Evolutionary conservation across 352 stramenopile genomes (phyloP), one percentile per base, ranked within the genome.

Genomic region (Pythium phragmitis): DNA sequence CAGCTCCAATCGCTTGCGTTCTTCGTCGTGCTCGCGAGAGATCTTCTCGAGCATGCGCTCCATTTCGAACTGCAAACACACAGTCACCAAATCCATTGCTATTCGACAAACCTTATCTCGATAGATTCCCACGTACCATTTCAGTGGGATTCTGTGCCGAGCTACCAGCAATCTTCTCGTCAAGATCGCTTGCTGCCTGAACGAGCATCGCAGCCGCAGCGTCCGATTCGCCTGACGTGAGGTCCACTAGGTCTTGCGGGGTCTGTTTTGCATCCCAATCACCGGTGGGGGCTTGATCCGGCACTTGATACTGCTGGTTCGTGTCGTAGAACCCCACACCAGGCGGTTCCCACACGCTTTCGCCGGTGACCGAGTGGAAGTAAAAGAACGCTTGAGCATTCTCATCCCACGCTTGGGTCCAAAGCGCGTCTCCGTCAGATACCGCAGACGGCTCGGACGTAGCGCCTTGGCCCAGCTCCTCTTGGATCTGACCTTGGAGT

Each of bases 331-430:
- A 93, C 17, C 84, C 84, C n/a, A 70, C 63, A 23, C 56, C 33
- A 8, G 84, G 84, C 0, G 75, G 63, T 16, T 91, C 77, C 84
- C 84, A 93, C 33, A 79, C 69, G 43, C 80, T 89, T 52, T 87
- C 80, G 0, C 71, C 68, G 0, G 72, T 85, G 26, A 80, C 53
- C 0, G 79, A 86, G 52, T 91, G 79, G 45, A 83, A 62, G 60
- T 91, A 93, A 54, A 88, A 93, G 23, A 78, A 87, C 23, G 77
- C 64, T 48, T 83, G 60, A 3, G 82, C 77, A 3, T 48, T 57
- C 17, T 90, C 80, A 63, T 90, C 82, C 84, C 84, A 93, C 36
- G 63, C 64, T 55, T 93, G 82, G 0, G 74, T 74, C 82, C 82
- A 93, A 57, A 82, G 81, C 0, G 71, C 77, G 42, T 87, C 67